A percentile compares a stretch with the other conserved stretches of the same genome.
These are phyloP conservation scores for Colletotrichum sp. DNA, from an alignment of 2,329 filamentous ascomycete species.

Conservation along the genomic window DNA sequence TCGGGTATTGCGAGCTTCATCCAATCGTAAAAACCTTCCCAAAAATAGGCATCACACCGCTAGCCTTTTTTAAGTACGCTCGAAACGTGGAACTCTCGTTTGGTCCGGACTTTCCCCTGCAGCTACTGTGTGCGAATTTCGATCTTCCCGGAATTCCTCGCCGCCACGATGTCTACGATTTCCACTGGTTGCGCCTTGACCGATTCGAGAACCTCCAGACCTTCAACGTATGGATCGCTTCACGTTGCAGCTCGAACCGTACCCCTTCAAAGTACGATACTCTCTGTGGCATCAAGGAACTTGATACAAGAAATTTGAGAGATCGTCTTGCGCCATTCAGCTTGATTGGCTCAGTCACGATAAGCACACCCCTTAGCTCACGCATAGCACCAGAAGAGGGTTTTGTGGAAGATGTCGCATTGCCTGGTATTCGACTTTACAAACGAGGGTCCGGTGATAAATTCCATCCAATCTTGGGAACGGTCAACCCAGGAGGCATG, in stretches of 20 bases:
- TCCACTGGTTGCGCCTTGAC: slow-evolving; percentile 1
- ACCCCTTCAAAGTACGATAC: not conserved
- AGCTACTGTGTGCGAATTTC: not conserved
- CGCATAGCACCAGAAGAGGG: not conserved
- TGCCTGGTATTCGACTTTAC: not conserved
- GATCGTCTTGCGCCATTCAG: not conserved
- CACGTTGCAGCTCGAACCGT: not conserved
- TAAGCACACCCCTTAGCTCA: not conserved
- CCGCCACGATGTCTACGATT: not conserved
- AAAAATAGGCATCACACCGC: not conserved
- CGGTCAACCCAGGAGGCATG: not conserved
- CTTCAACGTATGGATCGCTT: not conserved
- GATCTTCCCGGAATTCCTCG: not conserved
- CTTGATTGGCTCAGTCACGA: not conserved
- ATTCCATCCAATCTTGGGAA: not conserved
- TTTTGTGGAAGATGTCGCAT: not conserved
- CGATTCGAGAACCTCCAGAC: not conserved
- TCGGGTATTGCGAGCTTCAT: not conserved
- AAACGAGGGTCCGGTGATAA: not conserved
- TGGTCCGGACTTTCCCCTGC: not conserved
- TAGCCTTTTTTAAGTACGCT: not conserved
- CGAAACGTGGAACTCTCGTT: not conserved
- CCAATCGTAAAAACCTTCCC: not conserved
- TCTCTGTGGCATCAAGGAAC: not conserved
- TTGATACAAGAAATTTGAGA: not conserved